Base-by-base conservation (phyloP, 768 basidiomycete genomes). In the Suillus alpinus region DNA sequence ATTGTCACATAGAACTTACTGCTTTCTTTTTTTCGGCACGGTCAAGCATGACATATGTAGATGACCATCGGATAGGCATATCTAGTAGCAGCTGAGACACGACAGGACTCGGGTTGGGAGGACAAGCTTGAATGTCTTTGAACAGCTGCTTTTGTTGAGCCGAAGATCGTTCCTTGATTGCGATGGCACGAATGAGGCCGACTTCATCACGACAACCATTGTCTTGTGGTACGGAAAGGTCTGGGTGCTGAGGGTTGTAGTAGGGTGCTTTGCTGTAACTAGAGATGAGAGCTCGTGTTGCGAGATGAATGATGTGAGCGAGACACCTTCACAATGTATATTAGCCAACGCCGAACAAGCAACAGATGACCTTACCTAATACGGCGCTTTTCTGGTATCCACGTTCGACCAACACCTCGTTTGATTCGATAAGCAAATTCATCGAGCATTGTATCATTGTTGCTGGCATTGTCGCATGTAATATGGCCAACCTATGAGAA, bases 381-480 rank as follows among this genome's bases (percentile, higher is more conserved):
- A 7, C 43, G 58, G 1, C 32, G 34, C 23, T 61, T n/a, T 12
- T 41, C 18, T 9, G 32, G 41, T 34, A 32, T 44, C 31, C n/a
- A 59, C 47, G 34, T 58, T 40, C n/a, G 31, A 12, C 36, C 12
- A 0, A 4, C 3, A 0, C 23, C n/a, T n/a, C 3, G 14, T 23
- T 65, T 55, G 26, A 44, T 44, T 3, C 59, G 39, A 1, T n/a
- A 7, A 0, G 59, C 66, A 58, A 79, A 69, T n/a, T 70, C 62
- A 1, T 39, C 31, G 49, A 78, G 59, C 75, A 77, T 78, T 0
- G 77, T 77, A 29, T 46, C 57, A 56, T 79, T 78, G 59, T 77
- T 78, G 3, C 41, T 59, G 1, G 75, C 76, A 61, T 77, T 78
- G 58, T 78, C 71, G 57, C 72, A 77, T 0, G 77, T 79, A 0